These are phyloP conservation scores for Cladosporium sp. DNA, from an alignment of 2,329 filamentous ascomycete genomes.

Conservation along the genomic window DNA sequence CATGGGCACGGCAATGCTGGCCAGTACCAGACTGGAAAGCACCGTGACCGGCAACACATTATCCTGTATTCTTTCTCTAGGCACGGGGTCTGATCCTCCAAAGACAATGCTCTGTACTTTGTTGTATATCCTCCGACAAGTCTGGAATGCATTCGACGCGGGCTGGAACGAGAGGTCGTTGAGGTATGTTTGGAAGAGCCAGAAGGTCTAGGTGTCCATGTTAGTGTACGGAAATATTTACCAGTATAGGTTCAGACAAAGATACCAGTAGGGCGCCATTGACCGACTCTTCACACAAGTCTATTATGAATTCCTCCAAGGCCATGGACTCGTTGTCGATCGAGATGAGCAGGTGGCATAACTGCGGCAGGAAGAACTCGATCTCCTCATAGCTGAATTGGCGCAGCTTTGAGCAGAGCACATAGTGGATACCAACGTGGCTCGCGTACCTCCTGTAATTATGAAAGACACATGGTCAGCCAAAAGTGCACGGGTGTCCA, in stretches of 20 bases:
- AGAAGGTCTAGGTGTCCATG: constrained; percentile 63
- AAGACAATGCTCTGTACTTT: constrained; percentile 86
- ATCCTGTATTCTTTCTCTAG: constrained; percentile 73
- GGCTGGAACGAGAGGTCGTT: constrained; percentile 74
- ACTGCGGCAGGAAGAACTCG: constrained; percentile 81
- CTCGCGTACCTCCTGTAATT: constrained; percentile 73
- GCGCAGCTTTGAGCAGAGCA: constrained; percentile 81
- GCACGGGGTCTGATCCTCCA: constrained; percentile 64
- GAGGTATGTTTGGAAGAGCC: constrained; percentile 84
- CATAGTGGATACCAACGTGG: constrained; percentile 86
- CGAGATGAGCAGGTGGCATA: constrained; percentile 84
- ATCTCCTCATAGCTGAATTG: constrained; percentile 88
- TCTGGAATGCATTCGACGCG: constrained; percentile 73
- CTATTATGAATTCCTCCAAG: constrained; percentile 79
- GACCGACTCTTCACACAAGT: constrained; percentile 82
- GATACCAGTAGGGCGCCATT: constrained; percentile 76
- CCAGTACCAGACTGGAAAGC: constrained; percentile 73
- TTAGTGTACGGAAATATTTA: constrained; percentile 15
- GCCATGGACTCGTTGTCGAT: constrained; percentile 91
- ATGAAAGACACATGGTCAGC: background rate
- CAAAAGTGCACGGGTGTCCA: background rate
- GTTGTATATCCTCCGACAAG: constrained; percentile 79
- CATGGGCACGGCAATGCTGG: constrained; percentile 69
- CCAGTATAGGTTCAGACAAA: constrained; percentile 16
- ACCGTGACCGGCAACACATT: constrained; percentile 77